A percentile compares a stretch with the other conserved stretches of the same genome.
Evolutionary conservation across 768 basidiomycete genomes (phyloP).

Genomic region (Leccinum arenicola): DNA sequence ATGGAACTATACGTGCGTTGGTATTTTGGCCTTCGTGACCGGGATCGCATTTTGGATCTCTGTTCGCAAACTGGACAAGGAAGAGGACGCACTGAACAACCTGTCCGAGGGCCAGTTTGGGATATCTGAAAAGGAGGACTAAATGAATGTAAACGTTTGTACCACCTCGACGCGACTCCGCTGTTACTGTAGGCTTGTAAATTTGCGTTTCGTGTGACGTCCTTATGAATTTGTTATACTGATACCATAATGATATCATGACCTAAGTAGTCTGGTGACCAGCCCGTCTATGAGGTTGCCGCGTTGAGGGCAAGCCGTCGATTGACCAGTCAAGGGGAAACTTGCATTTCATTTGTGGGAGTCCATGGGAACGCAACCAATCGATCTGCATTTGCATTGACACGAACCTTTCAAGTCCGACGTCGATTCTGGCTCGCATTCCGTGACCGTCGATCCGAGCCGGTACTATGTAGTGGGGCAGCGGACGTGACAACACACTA

Average conservation of each 20-base stretch:
- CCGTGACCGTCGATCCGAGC: too few species aligned
- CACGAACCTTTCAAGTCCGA: neutral
- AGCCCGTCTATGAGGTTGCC: too few species aligned
- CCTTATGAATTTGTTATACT: neutral
- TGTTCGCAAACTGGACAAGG: conserved; percentile 53
- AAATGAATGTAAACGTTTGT: neutral
- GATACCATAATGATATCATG: neutral
- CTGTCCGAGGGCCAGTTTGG: conserved; percentile 39
- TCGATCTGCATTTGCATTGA: neutral
- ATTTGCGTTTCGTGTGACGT: neutral
- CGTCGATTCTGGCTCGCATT: neutral
- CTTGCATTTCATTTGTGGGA: neutral
- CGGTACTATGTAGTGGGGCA: too few species aligned
- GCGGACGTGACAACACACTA: neutral
- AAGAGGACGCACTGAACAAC: conserved; percentile 64
- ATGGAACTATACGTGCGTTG: conserved; percentile 71
- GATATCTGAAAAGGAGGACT: neutral
- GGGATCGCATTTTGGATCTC: conserved; percentile 55
- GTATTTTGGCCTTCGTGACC: conserved; percentile 47
- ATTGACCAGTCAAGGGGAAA: neutral
- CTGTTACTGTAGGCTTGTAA: neutral
- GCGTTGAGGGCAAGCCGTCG: too few species aligned
- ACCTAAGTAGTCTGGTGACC: too few species aligned
- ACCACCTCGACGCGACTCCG: neutral
- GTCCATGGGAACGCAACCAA: too few species aligned